These are phyloP conservation scores for Spathaspora passalidarum DNA, from an alignment of 805 yeast species.

Conservation along the genomic window DNA sequence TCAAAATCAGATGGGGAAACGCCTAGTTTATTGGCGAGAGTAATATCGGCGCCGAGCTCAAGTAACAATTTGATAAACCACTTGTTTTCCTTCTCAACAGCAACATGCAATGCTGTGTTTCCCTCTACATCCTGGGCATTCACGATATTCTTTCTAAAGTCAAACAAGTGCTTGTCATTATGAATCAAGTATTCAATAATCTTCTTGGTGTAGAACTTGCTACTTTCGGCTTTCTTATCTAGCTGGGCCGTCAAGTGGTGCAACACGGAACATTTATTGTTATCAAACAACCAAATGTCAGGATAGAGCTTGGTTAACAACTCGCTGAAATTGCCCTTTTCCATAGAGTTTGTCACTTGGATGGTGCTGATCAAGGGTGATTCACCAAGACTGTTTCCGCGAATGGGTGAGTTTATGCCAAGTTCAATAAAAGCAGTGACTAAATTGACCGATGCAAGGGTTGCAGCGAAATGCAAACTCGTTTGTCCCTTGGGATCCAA, in stretches of 20 bases:
- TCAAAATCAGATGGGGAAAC: constrained; percentile 87
- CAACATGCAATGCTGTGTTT: constrained; percentile 38
- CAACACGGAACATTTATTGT: constrained; percentile 71
- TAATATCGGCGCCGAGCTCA: constrained; percentile 47
- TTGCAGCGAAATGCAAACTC: constrained; percentile 42
- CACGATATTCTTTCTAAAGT: constrained; percentile 21
- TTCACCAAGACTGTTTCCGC: constrained; percentile 39
- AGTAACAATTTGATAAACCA: constrained; percentile 38
- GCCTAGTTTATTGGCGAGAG: constrained; percentile 79
- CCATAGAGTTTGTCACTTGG: constrained; percentile 79
- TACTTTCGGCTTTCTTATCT: constrained; percentile 28
- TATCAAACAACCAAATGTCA: constrained; percentile 42
- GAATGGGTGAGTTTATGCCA: constrained; percentile 34
- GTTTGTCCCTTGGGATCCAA: constrained; percentile 40
- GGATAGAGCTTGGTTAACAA: constrained; percentile 73
- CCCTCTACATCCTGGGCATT: constrained; percentile 38
- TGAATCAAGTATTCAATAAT: constrained; percentile 30
- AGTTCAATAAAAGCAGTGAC: constrained; percentile 33
- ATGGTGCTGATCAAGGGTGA: constrained; percentile 65
- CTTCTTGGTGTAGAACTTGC: constrained; percentile 32
- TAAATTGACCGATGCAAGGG: constrained; percentile 35
- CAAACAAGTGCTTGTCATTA: constrained; percentile 16
- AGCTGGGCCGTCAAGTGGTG: constrained; percentile 73
- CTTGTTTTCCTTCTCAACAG: constrained; percentile 35
- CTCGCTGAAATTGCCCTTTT: constrained; percentile 68